Evolutionary conservation across 179 eudicot genomes (phyloP).

Genomic region (Carnegiea gigantea): DNA sequence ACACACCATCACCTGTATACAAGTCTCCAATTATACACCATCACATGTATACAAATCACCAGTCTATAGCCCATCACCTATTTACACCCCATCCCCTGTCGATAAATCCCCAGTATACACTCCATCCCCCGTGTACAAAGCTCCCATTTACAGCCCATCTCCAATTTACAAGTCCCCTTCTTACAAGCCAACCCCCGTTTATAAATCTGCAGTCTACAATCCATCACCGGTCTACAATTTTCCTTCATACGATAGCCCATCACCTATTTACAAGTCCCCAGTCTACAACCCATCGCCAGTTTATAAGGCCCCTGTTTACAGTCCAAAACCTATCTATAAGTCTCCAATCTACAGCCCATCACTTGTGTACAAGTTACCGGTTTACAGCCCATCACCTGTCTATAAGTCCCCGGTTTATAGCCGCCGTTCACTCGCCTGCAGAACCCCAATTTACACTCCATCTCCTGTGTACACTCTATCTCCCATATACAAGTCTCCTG

Average conservation of each 20-base stretch:
- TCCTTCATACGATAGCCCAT: neutral
- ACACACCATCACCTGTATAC: neutral
- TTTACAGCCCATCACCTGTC: neutral
- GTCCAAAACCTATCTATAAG: neutral
- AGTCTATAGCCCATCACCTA: neutral
- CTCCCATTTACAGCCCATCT: neutral
- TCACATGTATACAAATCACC: neutral
- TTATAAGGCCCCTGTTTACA: neutral
- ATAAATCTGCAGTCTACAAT: neutral
- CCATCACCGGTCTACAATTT: neutral
- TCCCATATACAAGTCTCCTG: neutral
- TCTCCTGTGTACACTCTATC: neutral
- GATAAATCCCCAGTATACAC: neutral
- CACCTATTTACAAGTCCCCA: neutral
- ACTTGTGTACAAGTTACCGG: neutral
- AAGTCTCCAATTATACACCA: neutral
- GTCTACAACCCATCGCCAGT: neutral
- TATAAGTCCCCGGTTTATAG: too few relatives aligned
- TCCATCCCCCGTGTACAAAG: neutral
- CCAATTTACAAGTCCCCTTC: conserved; percentile 1
- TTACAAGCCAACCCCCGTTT: neutral
- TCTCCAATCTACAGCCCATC: neutral
- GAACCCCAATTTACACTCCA: neutral
- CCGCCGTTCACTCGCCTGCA: neutral
- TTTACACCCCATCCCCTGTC: neutral